A percentile compares a stretch with the other conserved stretches of the same genome.
Conservation (phyloP, 306 rosid genomes). For the Cyclanthera cordifolia region DNA sequence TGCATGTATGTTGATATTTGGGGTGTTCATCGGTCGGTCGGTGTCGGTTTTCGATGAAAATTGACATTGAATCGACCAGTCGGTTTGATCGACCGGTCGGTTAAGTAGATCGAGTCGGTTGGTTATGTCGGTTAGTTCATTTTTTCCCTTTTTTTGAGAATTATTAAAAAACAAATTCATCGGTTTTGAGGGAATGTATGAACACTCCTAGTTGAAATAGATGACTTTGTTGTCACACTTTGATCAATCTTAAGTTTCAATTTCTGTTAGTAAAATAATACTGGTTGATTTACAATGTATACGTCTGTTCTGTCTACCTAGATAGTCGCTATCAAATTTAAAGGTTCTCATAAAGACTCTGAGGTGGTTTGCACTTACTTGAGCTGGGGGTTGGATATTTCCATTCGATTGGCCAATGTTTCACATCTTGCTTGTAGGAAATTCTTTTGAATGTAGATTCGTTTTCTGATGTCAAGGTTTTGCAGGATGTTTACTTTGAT, state of each 20-base stretch:
- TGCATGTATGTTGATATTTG: not conserved
- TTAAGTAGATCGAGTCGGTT: no score
- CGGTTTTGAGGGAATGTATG: no score
- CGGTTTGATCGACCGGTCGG: no score
- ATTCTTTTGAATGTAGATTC: slow-evolving; percentile 15
- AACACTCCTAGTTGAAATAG: not conserved
- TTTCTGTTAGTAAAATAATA: not conserved
- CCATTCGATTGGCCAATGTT: not conserved
- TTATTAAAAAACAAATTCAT: no score
- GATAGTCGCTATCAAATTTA: not conserved
- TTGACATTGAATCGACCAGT: no score
- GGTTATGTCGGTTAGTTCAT: no score
- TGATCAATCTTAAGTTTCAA: not conserved
- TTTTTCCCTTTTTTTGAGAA: no score
- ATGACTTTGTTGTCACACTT: not conserved
- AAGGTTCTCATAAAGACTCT: not conserved
- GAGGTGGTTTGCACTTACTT: not conserved
- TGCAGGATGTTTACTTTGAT: slow-evolving; percentile 92
- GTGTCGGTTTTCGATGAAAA: no score
- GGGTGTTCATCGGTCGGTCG: no score
- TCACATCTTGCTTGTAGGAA: not conserved
- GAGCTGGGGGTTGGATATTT: not conserved
- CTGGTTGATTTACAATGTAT: not conserved
- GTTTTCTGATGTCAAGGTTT: slow-evolving; percentile 16
- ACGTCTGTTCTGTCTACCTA: not conserved